Evolutionary conservation across 148 eudicot genomes (phyloP), one percentile per base, ranked within the genome.

Genomic region (Fallopia convolvulus): DNA sequence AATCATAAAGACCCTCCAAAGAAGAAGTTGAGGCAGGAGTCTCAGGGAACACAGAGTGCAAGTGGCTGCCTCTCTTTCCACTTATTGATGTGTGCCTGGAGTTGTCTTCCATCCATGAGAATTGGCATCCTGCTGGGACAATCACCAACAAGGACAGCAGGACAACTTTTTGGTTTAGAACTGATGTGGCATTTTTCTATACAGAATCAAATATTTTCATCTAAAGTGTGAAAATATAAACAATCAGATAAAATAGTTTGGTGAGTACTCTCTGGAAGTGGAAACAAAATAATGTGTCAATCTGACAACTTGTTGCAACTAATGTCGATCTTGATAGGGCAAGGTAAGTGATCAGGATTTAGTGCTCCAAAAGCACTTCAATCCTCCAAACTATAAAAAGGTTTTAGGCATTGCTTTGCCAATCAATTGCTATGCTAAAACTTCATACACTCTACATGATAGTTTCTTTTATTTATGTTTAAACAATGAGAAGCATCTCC

Each of bases 1-100:
- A 94, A 55, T 85, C 92, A 61, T 76, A 94, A 65, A 94, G 99
- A 76, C 88, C 89, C 77, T 89, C 47, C 76, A 90, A 87, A 68
- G 97, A 79, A 42, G 93, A 76, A 85, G 89, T 84, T 50, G 82
- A 70, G n/a, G 91, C 99, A 74, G 91, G 70, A 81, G 76, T 71
- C 55, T 80, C 21, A 40, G 96, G 89, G 76, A 82, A 77, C 26
- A 83, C 81, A 1, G 91, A 89, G 79, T 82, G 70, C 76, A 83
- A 79, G 41, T 81, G 85, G 70, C 82, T 80, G 61, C 77, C 84
- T 58, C 80, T 87, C 81, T 82, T 89, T 80, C 82, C 86, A 30
- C 65, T 85, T 74, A 56, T 79, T 72, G 78, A 41, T 56, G 80
- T 47, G 46, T 44, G 81, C 73, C 82, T 78, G 52, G 81, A 85